Evolutionary conservation across 2,329 filamentous ascomycete genomes (phyloP), one percentile per base, ranked within the genome.

Genomic region (Fusarium siculi): DNA sequence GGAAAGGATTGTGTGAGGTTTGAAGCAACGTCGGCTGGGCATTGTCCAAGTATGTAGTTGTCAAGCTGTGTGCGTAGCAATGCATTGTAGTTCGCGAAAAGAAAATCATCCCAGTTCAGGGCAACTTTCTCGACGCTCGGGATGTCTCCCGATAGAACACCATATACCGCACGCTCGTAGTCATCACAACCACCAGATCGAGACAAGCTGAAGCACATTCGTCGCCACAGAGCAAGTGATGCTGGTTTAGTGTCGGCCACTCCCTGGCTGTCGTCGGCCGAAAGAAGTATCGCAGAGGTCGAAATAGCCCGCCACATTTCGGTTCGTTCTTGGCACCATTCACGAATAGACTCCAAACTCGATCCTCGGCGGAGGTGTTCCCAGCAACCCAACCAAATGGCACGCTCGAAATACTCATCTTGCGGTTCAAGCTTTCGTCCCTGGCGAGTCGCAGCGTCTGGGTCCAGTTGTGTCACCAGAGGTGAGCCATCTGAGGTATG

Each of bases 321-420:
- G 15, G 94, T 93, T 66, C 93, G 89, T 76, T 96, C 93, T 52
- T 92, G 86, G 77, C 95, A 97, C 94, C 95, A 98, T 54, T 95
- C 93, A 61, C 91, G 89, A 71, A 98, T 93, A 42, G 93, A 89
- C 14, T 88, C 83, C 83, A 93, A 90, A 69, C 87, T 90, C 74
- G 90, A 91, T n/a, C 96, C 96, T 50, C 95, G 91, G 54, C 96
- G 91, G 58, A 99, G 86, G 86, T 97, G 93, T 81, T 97, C 94
- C 85, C 95, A 98, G 82, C 94, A 96, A n/a, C 93, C 93, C 68
- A 95, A 88, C 95, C 96, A 98, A 52, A 97, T 93, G 6, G 95
- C 93, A 59, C 92, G 90, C 83, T 99, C 96, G 71, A 96, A 96
- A 77, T 92, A 95, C 73, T 94, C 91, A 79, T 99, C 96, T 76